Percentiles rank a stretch among this genome's conserved stretches.
Evolutionary conservation across 768 basidiomycete species (phyloP).

Genomic region (Lactarius psammicola): DNA sequence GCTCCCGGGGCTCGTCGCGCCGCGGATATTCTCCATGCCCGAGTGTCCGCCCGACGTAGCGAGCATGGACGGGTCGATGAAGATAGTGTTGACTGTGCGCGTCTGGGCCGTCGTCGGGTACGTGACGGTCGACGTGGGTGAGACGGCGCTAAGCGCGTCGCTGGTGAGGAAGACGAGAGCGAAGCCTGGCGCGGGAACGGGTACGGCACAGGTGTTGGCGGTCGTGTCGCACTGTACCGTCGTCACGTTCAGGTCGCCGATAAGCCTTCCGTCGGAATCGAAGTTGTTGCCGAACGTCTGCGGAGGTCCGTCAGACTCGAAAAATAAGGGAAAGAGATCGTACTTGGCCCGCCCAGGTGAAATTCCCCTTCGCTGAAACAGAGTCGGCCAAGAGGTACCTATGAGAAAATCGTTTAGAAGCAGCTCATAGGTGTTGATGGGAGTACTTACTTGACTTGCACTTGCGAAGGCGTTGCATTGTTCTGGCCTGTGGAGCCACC

Average conservation of each 20-base stretch:
- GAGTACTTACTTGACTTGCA: conserved; percentile 51
- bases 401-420: neutral
- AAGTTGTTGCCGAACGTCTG: conserved; percentile 63
- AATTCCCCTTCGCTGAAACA: conserved; percentile 59
- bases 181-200: conserved; percentile 67
- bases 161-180: conserved; percentile 71
- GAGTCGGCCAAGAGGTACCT: conserved; percentile 59
- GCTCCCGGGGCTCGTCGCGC: conserved; percentile 37
- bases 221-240: conserved; percentile 58
- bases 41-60: conserved; percentile 62
- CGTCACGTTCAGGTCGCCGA: conserved; percentile 53
- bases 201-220: conserved; percentile 54
- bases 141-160: conserved; percentile 39
- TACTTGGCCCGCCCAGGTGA: conserved; percentile 80
- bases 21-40: conserved; percentile 35
- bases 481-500: conserved; percentile 43
- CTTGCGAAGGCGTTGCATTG: conserved; percentile 44
- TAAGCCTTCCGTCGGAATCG: conserved; percentile 66
- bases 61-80: conserved; percentile 52
- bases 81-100: conserved; percentile 49
- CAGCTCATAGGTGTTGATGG: neutral
- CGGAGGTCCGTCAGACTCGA: neutral
- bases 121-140: conserved; percentile 44
- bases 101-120: conserved; percentile 54
- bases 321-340: conserved; percentile 17